Evolutionary conservation across 1,284 basidiomycete genomes (phyloP).

Genomic region (Ceratorhiza oryzae-sativae): DNA sequence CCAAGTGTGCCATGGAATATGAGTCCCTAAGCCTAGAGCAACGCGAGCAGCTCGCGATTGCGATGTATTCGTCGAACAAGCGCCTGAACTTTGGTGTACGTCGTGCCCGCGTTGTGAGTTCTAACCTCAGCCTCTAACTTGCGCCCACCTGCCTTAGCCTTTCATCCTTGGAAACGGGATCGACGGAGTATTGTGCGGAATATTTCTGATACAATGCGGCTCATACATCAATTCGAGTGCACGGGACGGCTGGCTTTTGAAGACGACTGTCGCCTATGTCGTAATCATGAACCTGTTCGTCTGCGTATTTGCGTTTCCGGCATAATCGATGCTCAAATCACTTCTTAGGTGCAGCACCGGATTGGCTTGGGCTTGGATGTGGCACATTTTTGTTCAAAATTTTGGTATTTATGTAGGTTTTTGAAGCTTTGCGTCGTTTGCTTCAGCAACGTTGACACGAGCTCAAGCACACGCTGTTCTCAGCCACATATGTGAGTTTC

Average conservation of each 20-base stretch:
- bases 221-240: neutral
- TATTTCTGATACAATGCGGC: slow-evolving; percentile 5
- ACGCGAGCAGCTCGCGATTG: neutral
- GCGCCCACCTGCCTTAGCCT: neutral
- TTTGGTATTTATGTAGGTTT: slow-evolving; percentile 19
- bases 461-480: slow-evolving; percentile 2
- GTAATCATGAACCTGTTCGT: slow-evolving; percentile 8
- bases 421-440: neutral
- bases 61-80: neutral
- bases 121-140: neutral
- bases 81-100: neutral
- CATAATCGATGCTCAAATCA: neutral
- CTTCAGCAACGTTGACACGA: no score
- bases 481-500: neutral
- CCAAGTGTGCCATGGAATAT: neutral
- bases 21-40: neutral
- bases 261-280: neutral
- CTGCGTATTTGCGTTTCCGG: neutral
- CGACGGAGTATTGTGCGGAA: neutral
- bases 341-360: neutral
- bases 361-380: neutral
- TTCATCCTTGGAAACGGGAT: neutral
- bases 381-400: slow-evolving; percentile 17
- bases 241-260: neutral
- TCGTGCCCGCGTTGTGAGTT: neutral